These are phyloP conservation scores for Fonsecaea erecta DNA, from an alignment of 2,329 filamentous ascomycete genomes.

Conservation along the genomic window DNA sequence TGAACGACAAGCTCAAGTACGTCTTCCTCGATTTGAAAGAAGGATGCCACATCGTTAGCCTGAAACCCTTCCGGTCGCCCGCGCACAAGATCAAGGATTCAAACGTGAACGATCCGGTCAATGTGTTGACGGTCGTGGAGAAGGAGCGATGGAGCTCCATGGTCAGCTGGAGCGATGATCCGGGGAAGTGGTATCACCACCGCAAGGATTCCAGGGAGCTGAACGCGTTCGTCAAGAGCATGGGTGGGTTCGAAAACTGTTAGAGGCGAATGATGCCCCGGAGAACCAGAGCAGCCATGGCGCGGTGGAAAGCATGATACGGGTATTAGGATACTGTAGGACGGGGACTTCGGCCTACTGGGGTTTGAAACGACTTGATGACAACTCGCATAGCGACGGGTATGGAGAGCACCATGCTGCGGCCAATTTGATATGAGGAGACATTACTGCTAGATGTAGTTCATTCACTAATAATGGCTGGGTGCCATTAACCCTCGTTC, in stretches of 20 bases:
- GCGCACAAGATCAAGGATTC: slow-evolving; percentile 74
- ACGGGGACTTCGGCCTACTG: background rate
- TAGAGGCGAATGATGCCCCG: background rate
- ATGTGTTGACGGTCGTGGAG: slow-evolving; percentile 76
- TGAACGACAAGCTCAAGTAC: slow-evolving; percentile 82
- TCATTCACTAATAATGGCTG: background rate
- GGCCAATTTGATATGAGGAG: background rate
- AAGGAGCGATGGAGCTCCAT: slow-evolving; percentile 70
- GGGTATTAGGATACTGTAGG: background rate
- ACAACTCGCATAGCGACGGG: slow-evolving; percentile 20
- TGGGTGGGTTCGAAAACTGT: slow-evolving; percentile 29
- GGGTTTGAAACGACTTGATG: background rate
- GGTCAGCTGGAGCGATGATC: slow-evolving; percentile 89
- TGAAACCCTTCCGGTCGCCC: slow-evolving; percentile 87
- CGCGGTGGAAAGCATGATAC: background rate
- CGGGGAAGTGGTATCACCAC: slow-evolving; percentile 86
- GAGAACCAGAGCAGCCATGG: background rate
- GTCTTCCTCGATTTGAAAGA: slow-evolving; percentile 94
- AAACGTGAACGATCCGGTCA: slow-evolving; percentile 79
- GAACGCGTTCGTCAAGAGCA: slow-evolving; percentile 53
- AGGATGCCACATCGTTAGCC: slow-evolving; percentile 85
- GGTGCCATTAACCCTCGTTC: slow-evolving; percentile 5
- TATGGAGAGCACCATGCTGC: background rate
- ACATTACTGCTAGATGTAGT: background rate
- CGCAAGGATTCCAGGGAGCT: slow-evolving; percentile 69